Conservation (phyloP, 768 basidiomycete species). For the Dioszegia hungarica region DNA sequence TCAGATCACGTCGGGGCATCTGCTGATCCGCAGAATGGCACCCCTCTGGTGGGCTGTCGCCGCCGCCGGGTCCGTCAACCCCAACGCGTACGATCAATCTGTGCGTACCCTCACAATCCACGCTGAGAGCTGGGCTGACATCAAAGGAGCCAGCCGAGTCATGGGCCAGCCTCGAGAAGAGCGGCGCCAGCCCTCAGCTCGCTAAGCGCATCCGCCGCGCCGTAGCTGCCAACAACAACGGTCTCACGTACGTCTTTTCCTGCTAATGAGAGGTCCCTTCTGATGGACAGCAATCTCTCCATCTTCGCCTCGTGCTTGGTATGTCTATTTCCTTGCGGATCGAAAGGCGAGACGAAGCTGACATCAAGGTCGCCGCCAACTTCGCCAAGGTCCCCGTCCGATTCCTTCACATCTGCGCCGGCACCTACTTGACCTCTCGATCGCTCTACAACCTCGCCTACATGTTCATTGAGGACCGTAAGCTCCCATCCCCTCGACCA, state of each 20-base stretch:
- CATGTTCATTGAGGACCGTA: conserved; percentile 26
- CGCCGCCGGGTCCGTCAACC: background rate
- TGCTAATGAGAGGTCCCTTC: too few species aligned
- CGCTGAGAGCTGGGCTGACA: background rate
- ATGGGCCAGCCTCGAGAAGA: conserved; percentile 22
- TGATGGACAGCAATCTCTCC: conserved; percentile 14
- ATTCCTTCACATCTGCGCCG: conserved; percentile 18
- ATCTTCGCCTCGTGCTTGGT: conserved; percentile 30
- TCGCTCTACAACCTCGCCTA: conserved; percentile 28
- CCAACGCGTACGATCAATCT: conserved; percentile 13
- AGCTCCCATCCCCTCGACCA: background rate
- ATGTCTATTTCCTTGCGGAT: background rate
- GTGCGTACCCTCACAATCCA: background rate
- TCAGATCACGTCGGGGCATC: too few species aligned
- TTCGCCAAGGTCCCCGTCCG: conserved; percentile 19
- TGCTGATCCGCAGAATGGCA: conserved; percentile 23
- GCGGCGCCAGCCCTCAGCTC: conserved; percentile 14
- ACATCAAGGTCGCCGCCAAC: conserved; percentile 21
- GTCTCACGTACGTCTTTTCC: conserved; percentile 12
- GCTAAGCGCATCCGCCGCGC: conserved; percentile 17
- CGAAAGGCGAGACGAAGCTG: background rate
- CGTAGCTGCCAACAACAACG: conserved; percentile 27
- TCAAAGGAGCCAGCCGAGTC: conserved; percentile 24
- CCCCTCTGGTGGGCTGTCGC: conserved; percentile 31
- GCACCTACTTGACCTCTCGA: conserved; percentile 14